phyloP scores from a whole-genome alignment of 306 rosid species.

The Heteromeles arbutifolia region DNA sequence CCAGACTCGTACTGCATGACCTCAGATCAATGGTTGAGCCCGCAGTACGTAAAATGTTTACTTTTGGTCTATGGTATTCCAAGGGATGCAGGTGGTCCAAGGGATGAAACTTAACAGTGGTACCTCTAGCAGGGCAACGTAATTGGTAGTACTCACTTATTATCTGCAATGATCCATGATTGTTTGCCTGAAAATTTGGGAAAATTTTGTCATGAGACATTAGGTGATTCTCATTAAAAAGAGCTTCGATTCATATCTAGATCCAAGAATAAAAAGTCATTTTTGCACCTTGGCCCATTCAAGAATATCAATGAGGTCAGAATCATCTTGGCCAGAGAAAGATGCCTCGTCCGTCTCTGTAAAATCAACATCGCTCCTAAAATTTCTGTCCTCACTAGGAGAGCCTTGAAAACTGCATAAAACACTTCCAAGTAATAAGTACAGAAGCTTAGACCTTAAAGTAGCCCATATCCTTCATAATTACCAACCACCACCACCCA shows the following conservation, averaged over 20 bases:
- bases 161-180: constrained; percentile 72
- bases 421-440: constrained; percentile 8
- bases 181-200: constrained; percentile 50
- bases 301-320: constrained; percentile 78
- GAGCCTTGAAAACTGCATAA: constrained; percentile 89
- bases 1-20: constrained; percentile 54
- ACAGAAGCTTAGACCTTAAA: neutral
- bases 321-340: constrained; percentile 89
- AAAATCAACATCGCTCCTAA: constrained; percentile 90
- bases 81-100: constrained; percentile 54
- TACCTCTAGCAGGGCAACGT: constrained; percentile 59
- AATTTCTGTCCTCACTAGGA: constrained; percentile 88
- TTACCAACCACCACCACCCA: neutral
- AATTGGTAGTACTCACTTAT: constrained; percentile 61
- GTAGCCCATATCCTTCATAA: neutral
- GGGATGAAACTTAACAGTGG: constrained; percentile 64
- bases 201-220: constrained; percentile 5
- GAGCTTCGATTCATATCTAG: constrained; percentile 6
- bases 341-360: constrained; percentile 92
- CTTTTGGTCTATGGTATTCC: constrained; percentile 52
- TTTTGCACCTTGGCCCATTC: constrained; percentile 88
- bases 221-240: neutral
- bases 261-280: constrained; percentile 5
- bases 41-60: constrained; percentile 33
- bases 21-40: constrained; percentile 69